phyloP scores from a whole-genome alignment of 108 stramenopile genomes.

The Cyclotella baltica region DNA sequence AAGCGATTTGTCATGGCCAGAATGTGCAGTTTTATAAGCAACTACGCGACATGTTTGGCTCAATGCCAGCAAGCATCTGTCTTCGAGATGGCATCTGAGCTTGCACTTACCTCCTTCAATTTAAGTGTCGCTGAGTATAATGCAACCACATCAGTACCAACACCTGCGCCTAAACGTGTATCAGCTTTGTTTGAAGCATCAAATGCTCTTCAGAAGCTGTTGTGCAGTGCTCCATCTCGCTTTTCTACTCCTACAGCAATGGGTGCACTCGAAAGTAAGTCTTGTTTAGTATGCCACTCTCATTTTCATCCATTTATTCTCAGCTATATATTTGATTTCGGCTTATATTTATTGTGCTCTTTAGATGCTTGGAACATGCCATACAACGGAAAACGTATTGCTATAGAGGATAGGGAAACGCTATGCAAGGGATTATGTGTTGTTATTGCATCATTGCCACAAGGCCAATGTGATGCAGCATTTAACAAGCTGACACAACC shows the following conservation, averaged over 20 bases:
- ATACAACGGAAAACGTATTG: slow-evolving; percentile 44
- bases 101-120: slow-evolving; percentile 62
- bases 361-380: slow-evolving; percentile 62
- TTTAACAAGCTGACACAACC: slow-evolving; percentile 59
- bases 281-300: neutral
- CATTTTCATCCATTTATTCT: neutral
- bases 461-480: slow-evolving; percentile 44
- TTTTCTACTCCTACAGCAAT: slow-evolving; percentile 58
- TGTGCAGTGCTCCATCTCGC: slow-evolving; percentile 48
- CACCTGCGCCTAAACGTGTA: slow-evolving; percentile 17
- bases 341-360: slow-evolving; percentile 23
- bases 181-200: slow-evolving; percentile 66
- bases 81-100: slow-evolving; percentile 60
- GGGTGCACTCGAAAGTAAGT: slow-evolving; percentile 64
- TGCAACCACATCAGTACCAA: slow-evolving; percentile 23
- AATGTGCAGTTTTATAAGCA: slow-evolving; percentile 52
- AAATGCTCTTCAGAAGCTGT: slow-evolving; percentile 47
- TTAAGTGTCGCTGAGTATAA: slow-evolving; percentile 35
- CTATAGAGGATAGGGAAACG: slow-evolving; percentile 58
- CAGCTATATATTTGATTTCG: slow-evolving; percentile 10
- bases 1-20: slow-evolving; percentile 65
- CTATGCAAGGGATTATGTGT: slow-evolving; percentile 62
- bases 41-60: slow-evolving; percentile 57
- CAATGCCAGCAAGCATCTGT: slow-evolving; percentile 23
- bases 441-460: slow-evolving; percentile 58